Percentiles rank a stretch among this genome's conserved stretches.
Conservation (phyloP, 331 rosid species). For the Telfairia occidentalis region DNA sequence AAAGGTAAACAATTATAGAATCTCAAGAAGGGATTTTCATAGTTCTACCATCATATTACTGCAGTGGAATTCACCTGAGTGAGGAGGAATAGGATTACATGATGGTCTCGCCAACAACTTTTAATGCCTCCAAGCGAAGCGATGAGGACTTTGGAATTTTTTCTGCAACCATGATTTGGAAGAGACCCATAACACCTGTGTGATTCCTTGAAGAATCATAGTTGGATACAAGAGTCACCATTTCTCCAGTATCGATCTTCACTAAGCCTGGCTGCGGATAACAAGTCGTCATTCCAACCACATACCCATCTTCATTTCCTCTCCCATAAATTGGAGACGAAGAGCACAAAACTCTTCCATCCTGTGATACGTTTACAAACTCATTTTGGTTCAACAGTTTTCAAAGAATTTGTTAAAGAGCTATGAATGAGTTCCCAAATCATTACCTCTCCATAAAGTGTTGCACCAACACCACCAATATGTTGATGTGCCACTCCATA, state of each 20-base stretch:
- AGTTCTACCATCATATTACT: no score
- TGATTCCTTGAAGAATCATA: constrained; percentile 23
- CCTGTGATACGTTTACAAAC: constrained; percentile 21
- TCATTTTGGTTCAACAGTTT: background rate
- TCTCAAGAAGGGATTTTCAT: no score
- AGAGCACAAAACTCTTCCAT: constrained; percentile 45
- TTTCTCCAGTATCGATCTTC: constrained; percentile 39
- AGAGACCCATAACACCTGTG: constrained; percentile 50
- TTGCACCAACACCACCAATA: constrained; percentile 29
- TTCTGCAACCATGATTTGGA: constrained; percentile 44
- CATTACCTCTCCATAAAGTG: constrained; percentile 32
- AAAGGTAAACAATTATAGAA: no score
- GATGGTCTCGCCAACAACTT: no score
- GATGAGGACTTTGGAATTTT: constrained; percentile 11
- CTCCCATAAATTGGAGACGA: constrained; percentile 47
- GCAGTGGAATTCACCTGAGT: no score
- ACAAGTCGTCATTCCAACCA: constrained; percentile 62
- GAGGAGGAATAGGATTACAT: no score
- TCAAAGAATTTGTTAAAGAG: background rate
- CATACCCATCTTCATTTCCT: constrained; percentile 41
- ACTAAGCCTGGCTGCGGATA: constrained; percentile 45
- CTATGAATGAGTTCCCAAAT: background rate
- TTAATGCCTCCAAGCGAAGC: no score
- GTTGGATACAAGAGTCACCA: constrained; percentile 20
- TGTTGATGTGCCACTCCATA: constrained; percentile 49